Percentiles rank a stretch among this genome's conserved stretches.
Conservation (phyloP, 805 yeast species). For the Myxozyma monticola region DNA sequence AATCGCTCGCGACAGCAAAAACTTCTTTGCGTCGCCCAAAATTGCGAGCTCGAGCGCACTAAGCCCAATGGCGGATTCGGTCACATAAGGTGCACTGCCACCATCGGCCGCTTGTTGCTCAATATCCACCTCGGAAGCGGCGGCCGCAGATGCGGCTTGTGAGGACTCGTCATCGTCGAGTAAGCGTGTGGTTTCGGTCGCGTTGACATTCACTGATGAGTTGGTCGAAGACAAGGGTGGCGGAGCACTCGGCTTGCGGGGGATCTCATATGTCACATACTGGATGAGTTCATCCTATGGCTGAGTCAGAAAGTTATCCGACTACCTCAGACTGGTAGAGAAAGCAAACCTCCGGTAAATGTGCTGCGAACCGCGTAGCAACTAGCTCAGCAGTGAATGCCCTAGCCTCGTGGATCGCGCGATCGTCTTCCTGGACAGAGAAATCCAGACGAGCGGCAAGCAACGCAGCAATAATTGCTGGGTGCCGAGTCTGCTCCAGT, state of each 20-base stretch:
- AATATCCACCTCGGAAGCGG: conserved; percentile 17
- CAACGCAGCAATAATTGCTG: conserved; percentile 37
- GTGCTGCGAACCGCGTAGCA: conserved; percentile 34
- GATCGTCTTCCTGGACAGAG: conserved; percentile 31
- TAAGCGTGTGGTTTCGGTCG: conserved; percentile 6
- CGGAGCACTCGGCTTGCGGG: conserved; percentile 12
- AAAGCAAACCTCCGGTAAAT: conserved; percentile 30
- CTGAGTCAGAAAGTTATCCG: neutral
- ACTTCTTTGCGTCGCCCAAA: conserved; percentile 36
- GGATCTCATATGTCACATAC: conserved; percentile 25
- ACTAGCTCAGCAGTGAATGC: conserved; percentile 38
- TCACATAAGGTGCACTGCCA: conserved; percentile 27
- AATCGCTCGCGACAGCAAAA: conserved; percentile 35
- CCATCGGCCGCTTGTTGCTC: conserved; percentile 21
- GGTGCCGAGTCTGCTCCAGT: conserved; percentile 32
- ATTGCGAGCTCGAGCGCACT: conserved; percentile 35
- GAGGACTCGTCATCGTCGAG: conserved; percentile 1
- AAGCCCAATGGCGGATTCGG: conserved; percentile 32
- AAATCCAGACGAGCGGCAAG: conserved; percentile 37
- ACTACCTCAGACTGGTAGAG: neutral
- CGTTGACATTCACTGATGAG: conserved; percentile 6
- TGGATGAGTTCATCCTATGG: conserved; percentile 19
- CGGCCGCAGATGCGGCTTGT: neutral
- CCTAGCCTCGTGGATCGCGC: conserved; percentile 36
- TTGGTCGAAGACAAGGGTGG: conserved; percentile 3